These are phyloP conservation scores for Aspergillus taichungensis DNA, from an alignment of 495 filamentous ascomycete species.

Conservation along the genomic window DNA sequence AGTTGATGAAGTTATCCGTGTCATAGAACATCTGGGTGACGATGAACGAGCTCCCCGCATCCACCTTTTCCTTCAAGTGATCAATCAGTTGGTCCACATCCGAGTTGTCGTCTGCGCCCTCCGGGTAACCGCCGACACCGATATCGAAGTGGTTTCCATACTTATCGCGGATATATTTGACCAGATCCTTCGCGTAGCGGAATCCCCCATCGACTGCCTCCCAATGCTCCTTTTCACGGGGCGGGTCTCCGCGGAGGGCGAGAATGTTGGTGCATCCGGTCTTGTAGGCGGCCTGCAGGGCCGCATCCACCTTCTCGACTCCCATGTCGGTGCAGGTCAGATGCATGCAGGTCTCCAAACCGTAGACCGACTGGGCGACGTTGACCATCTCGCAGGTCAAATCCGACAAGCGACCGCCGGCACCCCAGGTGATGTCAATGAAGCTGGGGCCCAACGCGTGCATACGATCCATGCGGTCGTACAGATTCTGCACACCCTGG, in stretches of 20 bases:
- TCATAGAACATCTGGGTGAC: constrained; percentile 99
- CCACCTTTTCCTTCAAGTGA: constrained; percentile 95
- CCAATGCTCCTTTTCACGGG: constrained; percentile 91
- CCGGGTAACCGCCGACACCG: constrained; percentile 94
- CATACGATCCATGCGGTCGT: constrained; percentile 99
- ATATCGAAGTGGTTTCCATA: constrained; percentile 98
- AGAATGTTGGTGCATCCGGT: constrained; percentile 97
- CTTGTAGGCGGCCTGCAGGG: constrained; percentile 81
- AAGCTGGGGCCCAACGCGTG: constrained; percentile 86
- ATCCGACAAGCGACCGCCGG: constrained; percentile 81
- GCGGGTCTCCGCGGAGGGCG: constrained; percentile 89
- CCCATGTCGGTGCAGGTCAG: constrained; percentile 99
- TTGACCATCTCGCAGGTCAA: constrained; percentile 97
- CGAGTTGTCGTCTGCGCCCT: constrained; percentile 87
- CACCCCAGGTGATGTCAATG: constrained; percentile 98
- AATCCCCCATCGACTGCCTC: constrained; percentile 77
- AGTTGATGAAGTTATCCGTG: constrained; percentile 83
- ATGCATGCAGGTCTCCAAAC: constrained; percentile 98
- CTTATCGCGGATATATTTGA: constrained; percentile 79
- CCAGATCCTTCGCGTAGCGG: constrained; percentile 85
- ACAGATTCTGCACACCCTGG: constrained; percentile 95
- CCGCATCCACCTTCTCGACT: constrained; percentile 77
- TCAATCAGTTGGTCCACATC: constrained; percentile 79
- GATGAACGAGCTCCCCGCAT: constrained; percentile 86
- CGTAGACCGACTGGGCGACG: constrained; percentile 92